Conservation (phyloP, 177 flowering plant species). For the Vitis hybrid region DNA sequence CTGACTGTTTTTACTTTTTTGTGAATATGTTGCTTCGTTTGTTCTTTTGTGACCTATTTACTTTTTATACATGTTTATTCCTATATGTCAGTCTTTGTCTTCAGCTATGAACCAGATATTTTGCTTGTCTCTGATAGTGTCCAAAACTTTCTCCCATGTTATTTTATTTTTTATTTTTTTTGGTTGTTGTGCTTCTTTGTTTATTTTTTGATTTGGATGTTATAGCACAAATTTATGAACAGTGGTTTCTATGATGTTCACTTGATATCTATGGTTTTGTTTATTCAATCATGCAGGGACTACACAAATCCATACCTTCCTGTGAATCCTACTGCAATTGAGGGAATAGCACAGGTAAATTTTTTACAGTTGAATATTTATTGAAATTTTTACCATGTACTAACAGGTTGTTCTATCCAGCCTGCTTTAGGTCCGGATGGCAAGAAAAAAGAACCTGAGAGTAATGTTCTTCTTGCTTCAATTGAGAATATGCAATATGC, state of each 20-base stretch:
- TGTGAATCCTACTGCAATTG: conserved; percentile 86
- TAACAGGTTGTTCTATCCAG: conserved; percentile 40
- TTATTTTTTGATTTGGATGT: not conserved
- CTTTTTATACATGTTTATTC: too few relatives aligned
- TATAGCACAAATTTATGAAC: not conserved
- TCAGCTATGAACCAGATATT: too few relatives aligned
- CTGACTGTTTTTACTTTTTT: too few relatives aligned
- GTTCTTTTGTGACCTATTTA: too few relatives aligned
- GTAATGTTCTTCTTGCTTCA: conserved; percentile 88
- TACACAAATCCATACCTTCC: conserved; percentile 93
- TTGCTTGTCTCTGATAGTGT: too few relatives aligned
- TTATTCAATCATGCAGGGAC: conserved; percentile 56
- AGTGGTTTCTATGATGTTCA: not conserved
- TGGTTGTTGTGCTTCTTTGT: not conserved
- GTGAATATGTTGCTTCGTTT: too few relatives aligned
- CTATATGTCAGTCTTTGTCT: too few relatives aligned
- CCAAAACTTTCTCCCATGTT: too few relatives aligned
- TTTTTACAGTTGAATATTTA: not conserved
- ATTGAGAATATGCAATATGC: conserved; percentile 93
- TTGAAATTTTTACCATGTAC: not conserved
- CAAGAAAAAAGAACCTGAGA: conserved; percentile 72
- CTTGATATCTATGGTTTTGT: conserved; percentile 1
- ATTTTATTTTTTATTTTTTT: not conserved
- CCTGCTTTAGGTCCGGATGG: conserved; percentile 77
- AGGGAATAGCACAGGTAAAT: conserved; percentile 65